phyloP scores from a whole-genome alignment of 1,284 basidiomycete genomes.

The Ustilago shanxiensis region DNA sequence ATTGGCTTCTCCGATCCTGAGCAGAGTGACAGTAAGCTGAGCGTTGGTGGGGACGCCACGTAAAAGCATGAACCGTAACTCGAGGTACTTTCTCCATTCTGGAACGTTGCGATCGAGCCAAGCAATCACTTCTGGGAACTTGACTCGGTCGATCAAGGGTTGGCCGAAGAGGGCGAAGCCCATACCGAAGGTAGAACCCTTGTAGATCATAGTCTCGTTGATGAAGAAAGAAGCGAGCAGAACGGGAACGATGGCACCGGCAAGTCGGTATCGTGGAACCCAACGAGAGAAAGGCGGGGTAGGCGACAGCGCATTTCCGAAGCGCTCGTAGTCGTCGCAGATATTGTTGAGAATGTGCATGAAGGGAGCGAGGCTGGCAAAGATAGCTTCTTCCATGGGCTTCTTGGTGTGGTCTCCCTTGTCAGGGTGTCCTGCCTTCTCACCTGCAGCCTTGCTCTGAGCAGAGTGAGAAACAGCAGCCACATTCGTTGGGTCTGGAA shows the following conservation, averaged over 20 bases:
- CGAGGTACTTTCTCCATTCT: constrained; percentile 72
- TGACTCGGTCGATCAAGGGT: constrained; percentile 72
- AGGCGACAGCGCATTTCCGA: constrained; percentile 71
- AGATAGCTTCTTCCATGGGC: constrained; percentile 64
- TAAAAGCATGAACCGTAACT: constrained; percentile 70
- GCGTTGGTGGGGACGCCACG: constrained; percentile 75
- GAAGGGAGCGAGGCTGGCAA: constrained; percentile 69
- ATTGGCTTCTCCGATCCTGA: constrained; percentile 73
- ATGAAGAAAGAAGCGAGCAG: constrained; percentile 72
- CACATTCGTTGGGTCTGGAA: constrained; percentile 70
- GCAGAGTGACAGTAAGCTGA: constrained; percentile 74
- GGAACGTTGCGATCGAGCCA: constrained; percentile 72
- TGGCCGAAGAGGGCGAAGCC: constrained; percentile 75
- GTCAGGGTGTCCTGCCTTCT: constrained; percentile 44
- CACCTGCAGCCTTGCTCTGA: constrained; percentile 69
- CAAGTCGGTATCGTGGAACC: constrained; percentile 65
- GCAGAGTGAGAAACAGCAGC: constrained; percentile 66
- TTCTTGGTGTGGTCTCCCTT: constrained; percentile 69
- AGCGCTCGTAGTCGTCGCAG: constrained; percentile 70
- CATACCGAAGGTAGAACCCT: constrained; percentile 72
- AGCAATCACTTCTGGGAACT: constrained; percentile 59
- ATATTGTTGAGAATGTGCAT: constrained; percentile 74
- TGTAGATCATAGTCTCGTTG: constrained; percentile 72
- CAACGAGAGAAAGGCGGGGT: constrained; percentile 70
- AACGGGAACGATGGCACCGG: constrained; percentile 66